Evolutionary conservation across 202 grass and related monocot genomes (phyloP).

Genomic region (Zoysia matrella): DNA sequence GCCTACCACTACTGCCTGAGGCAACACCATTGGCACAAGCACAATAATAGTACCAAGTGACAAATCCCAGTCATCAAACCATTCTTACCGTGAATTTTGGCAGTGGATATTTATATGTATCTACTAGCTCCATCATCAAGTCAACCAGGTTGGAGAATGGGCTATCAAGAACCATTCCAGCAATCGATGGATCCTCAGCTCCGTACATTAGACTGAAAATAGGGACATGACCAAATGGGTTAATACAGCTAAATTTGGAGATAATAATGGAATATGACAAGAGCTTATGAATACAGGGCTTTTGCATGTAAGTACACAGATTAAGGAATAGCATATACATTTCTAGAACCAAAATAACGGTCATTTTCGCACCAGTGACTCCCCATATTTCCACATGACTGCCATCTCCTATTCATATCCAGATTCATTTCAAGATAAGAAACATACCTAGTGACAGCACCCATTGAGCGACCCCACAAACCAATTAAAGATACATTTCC

Average conservation of each 20-base stretch:
- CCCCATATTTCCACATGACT: not conserved
- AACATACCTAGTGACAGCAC: conserved; percentile 69
- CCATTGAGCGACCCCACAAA: not conserved
- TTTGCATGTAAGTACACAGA: not conserved
- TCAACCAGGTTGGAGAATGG: too few relatives aligned
- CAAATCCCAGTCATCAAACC: too few relatives aligned
- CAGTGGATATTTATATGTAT: too few relatives aligned
- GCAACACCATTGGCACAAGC: not conserved
- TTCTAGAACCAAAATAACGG: not conserved
- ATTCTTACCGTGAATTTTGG: conserved; percentile 42
- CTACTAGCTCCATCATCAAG: too few relatives aligned
- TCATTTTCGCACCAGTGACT: not conserved
- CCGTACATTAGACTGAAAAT: conserved; percentile 89
- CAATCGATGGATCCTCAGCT: conserved; percentile 64
- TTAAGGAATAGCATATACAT: not conserved
- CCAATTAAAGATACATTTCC: conserved; percentile 32
- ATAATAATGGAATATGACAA: conserved; percentile 1
- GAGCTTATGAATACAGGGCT: not conserved
- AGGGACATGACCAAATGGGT: conserved; percentile 28
- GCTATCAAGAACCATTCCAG: too few relatives aligned
- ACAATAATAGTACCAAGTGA: not conserved
- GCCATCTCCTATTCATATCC: conserved; percentile 12
- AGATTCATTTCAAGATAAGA: conserved; percentile 20
- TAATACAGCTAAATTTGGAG: conserved; percentile 21
- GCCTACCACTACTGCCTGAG: too few relatives aligned